These are phyloP conservation scores for Lipomyces starkeyi DNA, from an alignment of 805 yeast genomes.

Conservation along the genomic window DNA sequence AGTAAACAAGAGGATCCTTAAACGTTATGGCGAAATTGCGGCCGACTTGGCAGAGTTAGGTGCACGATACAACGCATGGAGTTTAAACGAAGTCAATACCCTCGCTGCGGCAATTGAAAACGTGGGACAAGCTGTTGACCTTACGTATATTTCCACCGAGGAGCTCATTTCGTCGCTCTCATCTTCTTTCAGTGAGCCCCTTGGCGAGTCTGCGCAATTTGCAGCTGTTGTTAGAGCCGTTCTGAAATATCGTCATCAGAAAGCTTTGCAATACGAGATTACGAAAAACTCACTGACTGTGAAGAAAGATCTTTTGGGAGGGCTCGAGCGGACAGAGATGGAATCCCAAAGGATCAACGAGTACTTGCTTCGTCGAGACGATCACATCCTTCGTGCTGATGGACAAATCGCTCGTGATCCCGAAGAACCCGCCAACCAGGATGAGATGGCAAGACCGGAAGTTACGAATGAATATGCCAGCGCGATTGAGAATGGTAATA, in stretches of 20 bases:
- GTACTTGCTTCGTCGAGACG: conserved; percentile 30
- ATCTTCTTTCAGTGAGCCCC: conserved; percentile 67
- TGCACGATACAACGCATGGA: conserved; percentile 65
- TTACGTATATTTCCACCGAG: conserved; percentile 57
- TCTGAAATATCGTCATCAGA: conserved; percentile 63
- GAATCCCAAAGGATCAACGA: conserved; percentile 53
- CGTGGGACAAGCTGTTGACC: conserved; percentile 85
- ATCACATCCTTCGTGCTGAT: conserved; percentile 1
- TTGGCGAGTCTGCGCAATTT: conserved; percentile 73
- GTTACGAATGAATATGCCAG: conserved; percentile 20
- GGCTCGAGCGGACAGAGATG: conserved; percentile 52
- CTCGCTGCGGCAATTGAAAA: conserved; percentile 70
- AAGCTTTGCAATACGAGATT: conserved; percentile 59
- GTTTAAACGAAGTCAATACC: conserved; percentile 53
- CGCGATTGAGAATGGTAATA: conserved; percentile 17
- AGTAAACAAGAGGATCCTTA: conserved; percentile 60
- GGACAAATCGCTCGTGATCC: conserved; percentile 7
- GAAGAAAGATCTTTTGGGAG: conserved; percentile 47
- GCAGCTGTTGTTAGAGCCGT: conserved; percentile 63
- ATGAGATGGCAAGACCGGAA: conserved; percentile 16
- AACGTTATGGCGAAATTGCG: conserved; percentile 63
- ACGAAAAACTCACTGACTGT: conserved; percentile 49
- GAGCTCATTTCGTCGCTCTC: conserved; percentile 59
- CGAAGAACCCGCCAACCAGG: conserved; percentile 12
- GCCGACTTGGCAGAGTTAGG: conserved; percentile 79